Evolutionary conservation across 208 protist species (phyloP).

Genomic region (Leishmania lainsoni): DNA sequence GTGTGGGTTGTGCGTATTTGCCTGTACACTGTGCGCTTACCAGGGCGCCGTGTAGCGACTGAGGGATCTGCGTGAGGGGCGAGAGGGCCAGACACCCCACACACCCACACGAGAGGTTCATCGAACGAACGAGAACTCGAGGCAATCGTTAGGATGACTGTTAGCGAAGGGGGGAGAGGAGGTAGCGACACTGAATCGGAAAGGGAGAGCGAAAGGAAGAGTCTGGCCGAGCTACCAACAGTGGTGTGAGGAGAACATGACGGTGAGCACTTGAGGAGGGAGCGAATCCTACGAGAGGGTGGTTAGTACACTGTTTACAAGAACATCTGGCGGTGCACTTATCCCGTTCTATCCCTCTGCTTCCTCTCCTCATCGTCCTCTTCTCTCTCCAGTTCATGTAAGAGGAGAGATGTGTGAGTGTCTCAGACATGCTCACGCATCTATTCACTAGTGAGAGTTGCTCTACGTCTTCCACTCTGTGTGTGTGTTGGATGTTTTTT

Average conservation of each 20-base stretch:
- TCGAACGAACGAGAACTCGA: neutral
- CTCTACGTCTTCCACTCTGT: neutral
- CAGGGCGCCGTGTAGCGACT: neutral
- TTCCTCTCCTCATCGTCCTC: no score
- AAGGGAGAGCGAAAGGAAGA: no score
- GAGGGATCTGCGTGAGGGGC: neutral
- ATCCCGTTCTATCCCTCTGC: no score
- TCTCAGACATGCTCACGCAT: neutral
- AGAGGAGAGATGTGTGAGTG: no score
- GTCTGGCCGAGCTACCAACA: no score
- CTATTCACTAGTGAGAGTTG: neutral
- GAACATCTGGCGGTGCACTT: no score
- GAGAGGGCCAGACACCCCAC: neutral
- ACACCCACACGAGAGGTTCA: constrained; percentile 13
- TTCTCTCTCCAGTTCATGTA: no score
- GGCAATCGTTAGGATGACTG: neutral
- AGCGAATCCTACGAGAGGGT: no score
- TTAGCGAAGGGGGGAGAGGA: neutral
- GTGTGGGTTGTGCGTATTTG: constrained; percentile 6
- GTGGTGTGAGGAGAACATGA: no score
- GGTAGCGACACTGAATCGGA: neutral
- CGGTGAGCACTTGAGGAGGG: no score
- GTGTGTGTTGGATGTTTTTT: neutral
- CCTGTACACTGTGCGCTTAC: neutral
- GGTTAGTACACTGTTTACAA: no score